phyloP scores from a whole-genome alignment of 2,329 filamentous ascomycete genomes.

The Biscogniauxia marginata region DNA sequence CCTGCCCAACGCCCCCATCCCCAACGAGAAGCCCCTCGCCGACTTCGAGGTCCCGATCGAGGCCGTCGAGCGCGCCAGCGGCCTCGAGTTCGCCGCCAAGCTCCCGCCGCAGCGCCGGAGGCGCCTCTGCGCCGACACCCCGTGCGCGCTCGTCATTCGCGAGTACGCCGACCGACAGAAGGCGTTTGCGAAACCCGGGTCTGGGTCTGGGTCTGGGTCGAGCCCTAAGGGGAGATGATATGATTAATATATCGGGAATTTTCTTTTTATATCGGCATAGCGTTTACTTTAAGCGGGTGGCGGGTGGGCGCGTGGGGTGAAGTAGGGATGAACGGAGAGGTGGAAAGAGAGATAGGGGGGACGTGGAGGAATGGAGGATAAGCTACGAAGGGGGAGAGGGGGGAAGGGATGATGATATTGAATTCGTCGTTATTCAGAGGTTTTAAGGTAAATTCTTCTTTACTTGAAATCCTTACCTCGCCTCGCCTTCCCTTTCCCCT shows the following conservation, averaged over 20 bases:
- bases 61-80: constrained; percentile 86
- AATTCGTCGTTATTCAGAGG: neutral
- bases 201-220: too few relatives aligned
- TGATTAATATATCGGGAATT: too few relatives aligned
- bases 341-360: neutral
- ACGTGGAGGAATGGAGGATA: neutral
- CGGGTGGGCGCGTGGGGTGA: neutral
- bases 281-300: neutral
- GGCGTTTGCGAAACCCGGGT: constrained; percentile 49
- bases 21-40: constrained; percentile 79
- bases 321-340: neutral
- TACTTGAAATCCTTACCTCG: too few relatives aligned
- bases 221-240: constrained; percentile 1
- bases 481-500: too few relatives aligned
- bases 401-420: neutral
- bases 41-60: constrained; percentile 97
- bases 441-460: too few relatives aligned
- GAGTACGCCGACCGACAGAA: constrained; percentile 69
- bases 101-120: constrained; percentile 71
- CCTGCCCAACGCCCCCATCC: constrained; percentile 84
- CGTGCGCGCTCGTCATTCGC: constrained; percentile 77
- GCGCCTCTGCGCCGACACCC: constrained; percentile 81
- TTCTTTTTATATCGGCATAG: constrained; percentile 9
- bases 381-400: too few relatives aligned
- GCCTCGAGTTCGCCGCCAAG: constrained; percentile 84